Evolutionary conservation across 208 protist species (phyloP).

Genomic region (Leishmania aethiopica): DNA sequence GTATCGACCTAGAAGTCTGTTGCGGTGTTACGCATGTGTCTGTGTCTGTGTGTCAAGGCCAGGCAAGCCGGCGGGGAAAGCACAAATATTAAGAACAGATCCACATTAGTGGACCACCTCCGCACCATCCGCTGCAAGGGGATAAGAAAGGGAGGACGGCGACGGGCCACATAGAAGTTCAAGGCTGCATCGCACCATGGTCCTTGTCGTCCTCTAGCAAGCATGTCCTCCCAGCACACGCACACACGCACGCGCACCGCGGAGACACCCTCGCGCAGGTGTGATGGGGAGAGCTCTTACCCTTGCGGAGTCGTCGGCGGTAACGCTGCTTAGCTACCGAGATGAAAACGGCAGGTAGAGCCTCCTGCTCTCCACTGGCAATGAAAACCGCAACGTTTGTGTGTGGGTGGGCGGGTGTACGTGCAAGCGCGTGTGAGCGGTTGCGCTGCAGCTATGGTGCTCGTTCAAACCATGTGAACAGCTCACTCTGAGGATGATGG

Average conservation of each 20-base stretch:
- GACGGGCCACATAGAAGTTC: neutral
- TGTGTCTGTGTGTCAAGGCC: neutral
- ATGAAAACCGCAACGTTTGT: neutral
- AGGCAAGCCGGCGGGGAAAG: neutral
- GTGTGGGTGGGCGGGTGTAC: neutral
- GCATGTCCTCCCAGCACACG: neutral
- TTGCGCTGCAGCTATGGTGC: neutral
- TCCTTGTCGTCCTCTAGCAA: no score
- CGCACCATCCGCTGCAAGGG: neutral
- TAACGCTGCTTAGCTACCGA: neutral
- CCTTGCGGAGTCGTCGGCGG: neutral
- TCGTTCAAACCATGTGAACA: neutral
- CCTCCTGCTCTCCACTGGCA: neutral
- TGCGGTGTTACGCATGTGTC: neutral
- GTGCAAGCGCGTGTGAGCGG: neutral
- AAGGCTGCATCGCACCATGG: neutral
- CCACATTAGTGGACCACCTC: no score
- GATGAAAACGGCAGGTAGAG: neutral
- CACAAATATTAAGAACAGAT: neutral
- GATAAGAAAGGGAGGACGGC: neutral
- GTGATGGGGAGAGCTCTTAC: neutral
- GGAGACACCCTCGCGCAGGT: neutral
- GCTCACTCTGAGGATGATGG: constrained; percentile 1
- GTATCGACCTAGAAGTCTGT: no score
- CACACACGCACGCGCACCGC: neutral